These are phyloP conservation scores for Asparagopsis taxiformis DNA, from an alignment of 31 red algal genomes.

Conservation along the genomic window DNA sequence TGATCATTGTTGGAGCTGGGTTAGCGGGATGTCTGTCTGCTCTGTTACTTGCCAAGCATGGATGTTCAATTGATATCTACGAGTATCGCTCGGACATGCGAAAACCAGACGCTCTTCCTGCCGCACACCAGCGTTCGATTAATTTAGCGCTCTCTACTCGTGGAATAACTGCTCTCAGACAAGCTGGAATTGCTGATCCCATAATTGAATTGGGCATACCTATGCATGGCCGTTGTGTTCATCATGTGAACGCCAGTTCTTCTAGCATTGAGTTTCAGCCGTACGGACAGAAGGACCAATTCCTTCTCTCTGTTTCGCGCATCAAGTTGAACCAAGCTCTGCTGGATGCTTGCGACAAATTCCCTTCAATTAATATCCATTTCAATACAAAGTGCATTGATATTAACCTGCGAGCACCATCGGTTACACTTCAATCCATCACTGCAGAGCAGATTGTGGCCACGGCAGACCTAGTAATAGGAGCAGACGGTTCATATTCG, in stretches of 20 bases:
- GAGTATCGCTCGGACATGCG: slow-evolving; percentile 73
- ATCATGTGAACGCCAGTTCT: slow-evolving; percentile 14
- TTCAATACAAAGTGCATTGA: slow-evolving; percentile 64
- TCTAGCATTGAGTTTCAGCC: slow-evolving; percentile 37
- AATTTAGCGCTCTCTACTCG: slow-evolving; percentile 97
- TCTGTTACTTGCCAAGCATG: slow-evolving; percentile 52
- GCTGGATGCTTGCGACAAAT: slow-evolving; percentile 60
- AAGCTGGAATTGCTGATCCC: slow-evolving; percentile 45
- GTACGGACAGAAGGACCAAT: slow-evolving; percentile 88
- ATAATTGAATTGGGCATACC: slow-evolving; percentile 51
- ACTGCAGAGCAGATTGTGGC: slow-evolving; percentile 6
- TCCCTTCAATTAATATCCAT: slow-evolving; percentile 14
- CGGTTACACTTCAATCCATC: slow-evolving; percentile 35
- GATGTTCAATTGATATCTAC: slow-evolving; percentile 35
- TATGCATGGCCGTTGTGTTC: slow-evolving; percentile 94
- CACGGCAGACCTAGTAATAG: slow-evolving; percentile 69
- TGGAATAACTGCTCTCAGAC: slow-evolving; percentile 80
- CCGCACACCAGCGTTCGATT: slow-evolving; percentile 75
- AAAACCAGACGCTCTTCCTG: not conserved
- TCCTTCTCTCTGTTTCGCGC: slow-evolving; percentile 83
- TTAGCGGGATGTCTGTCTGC: slow-evolving; percentile 84
- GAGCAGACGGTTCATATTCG: slow-evolving; percentile 95
- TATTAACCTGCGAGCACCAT: slow-evolving; percentile 52
- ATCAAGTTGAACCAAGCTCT: slow-evolving; percentile 54
- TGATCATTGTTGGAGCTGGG: slow-evolving; percentile 85